Conservation (phyloP, 1,284 basidiomycete species). For the Ustilago curta region DNA sequence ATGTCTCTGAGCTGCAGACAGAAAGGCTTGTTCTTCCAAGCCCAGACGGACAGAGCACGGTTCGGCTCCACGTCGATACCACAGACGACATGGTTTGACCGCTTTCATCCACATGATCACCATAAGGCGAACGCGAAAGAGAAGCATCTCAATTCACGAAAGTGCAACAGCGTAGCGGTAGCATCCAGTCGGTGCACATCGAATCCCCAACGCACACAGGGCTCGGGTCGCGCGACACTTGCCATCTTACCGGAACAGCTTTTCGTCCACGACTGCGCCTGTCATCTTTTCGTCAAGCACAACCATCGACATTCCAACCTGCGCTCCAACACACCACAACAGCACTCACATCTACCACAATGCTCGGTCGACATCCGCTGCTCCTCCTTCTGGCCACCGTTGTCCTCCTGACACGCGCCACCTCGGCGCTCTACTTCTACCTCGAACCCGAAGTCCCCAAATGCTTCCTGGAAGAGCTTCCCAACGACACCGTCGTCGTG, state of each 20-base stretch:
- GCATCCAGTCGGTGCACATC: too few relatives aligned
- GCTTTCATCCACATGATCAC: slow-evolving; percentile 22
- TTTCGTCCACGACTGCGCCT: too few relatives aligned
- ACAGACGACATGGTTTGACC: not conserved
- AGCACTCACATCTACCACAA: slow-evolving; percentile 4
- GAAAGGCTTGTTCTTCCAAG: slow-evolving; percentile 22
- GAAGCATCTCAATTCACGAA: too few relatives aligned
- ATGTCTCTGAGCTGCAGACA: slow-evolving; percentile 18
- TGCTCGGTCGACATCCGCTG: slow-evolving; percentile 19
- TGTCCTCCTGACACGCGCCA: slow-evolving; percentile 19
- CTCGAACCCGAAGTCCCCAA: slow-evolving; percentile 68
- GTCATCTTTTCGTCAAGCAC: not conserved
- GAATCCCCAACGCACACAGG: too few relatives aligned
- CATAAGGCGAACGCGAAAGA: too few relatives aligned
- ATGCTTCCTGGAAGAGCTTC: slow-evolving; percentile 97
- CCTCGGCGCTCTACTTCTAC: slow-evolving; percentile 70
- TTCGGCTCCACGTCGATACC: slow-evolving; percentile 37
- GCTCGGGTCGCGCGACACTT: slow-evolving; percentile 3
- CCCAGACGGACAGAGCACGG: slow-evolving; percentile 16
- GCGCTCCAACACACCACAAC: not conserved
- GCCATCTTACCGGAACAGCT: too few relatives aligned
- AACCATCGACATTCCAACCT: not conserved
- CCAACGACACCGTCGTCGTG: slow-evolving; percentile 95
- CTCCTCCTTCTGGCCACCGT: slow-evolving; percentile 20
- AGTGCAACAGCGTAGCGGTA: not conserved